Evolutionary conservation across 2,329 filamentous ascomycete species (phyloP).

Genomic region (Orbilia brochopaga): DNA sequence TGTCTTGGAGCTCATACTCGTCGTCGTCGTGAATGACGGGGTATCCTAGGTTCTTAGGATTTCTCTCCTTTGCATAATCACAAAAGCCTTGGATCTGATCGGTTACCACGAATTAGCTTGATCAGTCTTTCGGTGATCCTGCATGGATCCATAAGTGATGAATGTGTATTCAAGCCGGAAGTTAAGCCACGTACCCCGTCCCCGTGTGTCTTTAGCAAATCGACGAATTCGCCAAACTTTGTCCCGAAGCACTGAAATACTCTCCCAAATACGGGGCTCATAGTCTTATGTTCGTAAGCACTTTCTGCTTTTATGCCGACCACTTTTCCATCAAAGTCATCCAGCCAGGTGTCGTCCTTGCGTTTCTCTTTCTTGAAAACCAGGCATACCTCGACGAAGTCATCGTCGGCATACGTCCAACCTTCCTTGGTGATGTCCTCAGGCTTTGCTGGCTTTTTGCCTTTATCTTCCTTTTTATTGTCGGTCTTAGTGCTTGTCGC

Average conservation of each 20-base stretch:
- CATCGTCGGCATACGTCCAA: conserved; percentile 5
- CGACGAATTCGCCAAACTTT: conserved; percentile 16
- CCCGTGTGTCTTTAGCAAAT: conserved; percentile 11
- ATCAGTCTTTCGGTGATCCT: too few relatives aligned
- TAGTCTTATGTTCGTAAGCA: conserved; percentile 10
- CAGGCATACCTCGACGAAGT: conserved; percentile 1
- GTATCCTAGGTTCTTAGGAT: too few relatives aligned
- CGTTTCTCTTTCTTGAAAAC: conserved; percentile 7
- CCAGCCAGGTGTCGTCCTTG: conserved; percentile 10
- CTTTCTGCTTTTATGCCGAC: not conserved
- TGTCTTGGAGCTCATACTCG: too few relatives aligned
- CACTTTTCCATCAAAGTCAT: conserved; percentile 1
- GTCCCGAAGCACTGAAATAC: conserved; percentile 18
- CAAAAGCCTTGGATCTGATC: too few relatives aligned
- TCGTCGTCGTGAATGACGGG: too few relatives aligned
- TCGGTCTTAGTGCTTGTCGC: not conserved
- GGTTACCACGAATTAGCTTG: too few relatives aligned
- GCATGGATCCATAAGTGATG: too few relatives aligned
- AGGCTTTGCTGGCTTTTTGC: not conserved
- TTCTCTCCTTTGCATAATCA: too few relatives aligned
- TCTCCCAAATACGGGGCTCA: conserved; percentile 1
- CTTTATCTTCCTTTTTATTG: not conserved
- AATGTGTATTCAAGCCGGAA: too few relatives aligned
- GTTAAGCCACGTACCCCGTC: conserved; percentile 24
- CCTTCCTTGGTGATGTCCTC: conserved; percentile 8